Base-by-base conservation (phyloP, 2,329 filamentous ascomycete genomes). In the Venturia asperata region DNA sequence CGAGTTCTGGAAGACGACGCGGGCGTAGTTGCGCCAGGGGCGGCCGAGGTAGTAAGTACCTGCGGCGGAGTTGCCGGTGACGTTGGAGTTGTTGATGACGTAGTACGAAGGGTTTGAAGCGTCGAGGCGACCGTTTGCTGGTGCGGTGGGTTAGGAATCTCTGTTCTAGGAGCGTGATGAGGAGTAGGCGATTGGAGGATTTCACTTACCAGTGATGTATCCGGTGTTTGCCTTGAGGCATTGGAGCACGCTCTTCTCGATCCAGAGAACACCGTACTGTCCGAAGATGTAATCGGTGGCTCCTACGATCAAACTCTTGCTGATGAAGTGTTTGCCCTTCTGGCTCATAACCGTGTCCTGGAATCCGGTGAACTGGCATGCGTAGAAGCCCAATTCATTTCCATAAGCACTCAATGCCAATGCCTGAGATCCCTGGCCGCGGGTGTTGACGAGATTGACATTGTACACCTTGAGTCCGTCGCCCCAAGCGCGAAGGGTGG, bases 231-330 rank as follows among this genome's bases (percentile, higher is more conserved):
- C 74, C 21, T 73, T 71, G 11, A 80, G 73, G 62, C 82, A 79
- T 52, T 78, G 74, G 67, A 85, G 80, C 56, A 79, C 77, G 66
- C 77, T 77, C 17, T 74, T 69, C 64, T 83, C 79, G 71, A 81
- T 82, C 83, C 81, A 87, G 60, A 79, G 76, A 63, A 74, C 71
- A 42, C 81, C 78, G 64, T 77, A 69, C 72, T 84, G 78, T 63
- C 85, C 80, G 71, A 87, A 87, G 68, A 85, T 82, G 70, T 85
- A 85, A 69, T 86, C 85, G 55, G 82, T 82, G 2, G 82, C 81
- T 37, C 84, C 83, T 60, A 82, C 78, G 67, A 87, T 85, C 66
- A 82, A 80, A 68, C 79, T 80, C 67, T 80, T 80, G 34, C 80
- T 81, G 70, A 84, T 87, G 43, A 85, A 71, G 69, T 86, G 80